Evolutionary conservation across 768 basidiomycete species (phyloP), one percentile per base, ranked within the genome.

Genomic region (Agaricus subrufescens): DNA sequence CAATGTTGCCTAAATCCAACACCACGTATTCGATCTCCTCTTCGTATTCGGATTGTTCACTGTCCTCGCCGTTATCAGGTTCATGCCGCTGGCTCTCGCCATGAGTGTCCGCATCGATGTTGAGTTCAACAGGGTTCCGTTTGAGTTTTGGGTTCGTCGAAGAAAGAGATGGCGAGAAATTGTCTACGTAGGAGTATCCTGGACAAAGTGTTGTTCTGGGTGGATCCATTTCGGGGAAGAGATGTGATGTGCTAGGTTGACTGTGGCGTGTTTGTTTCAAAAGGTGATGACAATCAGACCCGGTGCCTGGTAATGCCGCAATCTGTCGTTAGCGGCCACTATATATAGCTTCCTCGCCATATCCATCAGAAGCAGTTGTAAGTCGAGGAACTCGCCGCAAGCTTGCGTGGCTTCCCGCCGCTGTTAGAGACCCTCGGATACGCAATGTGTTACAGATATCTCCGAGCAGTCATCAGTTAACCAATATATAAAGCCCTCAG

Each of bases 11-110:
- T 1, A 93, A 72, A 65, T 92, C 91, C 19, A 93, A 74, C 0
- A 88, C 89, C 11, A 90, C 81, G 62, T 90, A 91, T 7, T 72
- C 73, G 3, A 86, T 80, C 57, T 82, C 83, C 56, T 83, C 82
- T 58, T 80, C 78, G 2, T 50, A 56, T 26, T 56, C 55, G 23
- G 77, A 75, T 19, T 77, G 71, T 57, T 86, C 78, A 61, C 89
- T 89, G 29, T 85, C 81, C 30, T 85, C 78, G 37, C 92, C 82
- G 0, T 84, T 74, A 38, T 8, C 11, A 11, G 34, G 34, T 3
- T 34, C 34, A 34, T 34, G 7, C 3, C 8, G 7, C 11, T 34
- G 8, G 11, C 34, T 34, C 34, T 34, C 5, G 34, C 34, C 34
- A 8, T 34, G 34, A 34, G 34, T 11, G 11, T 8, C 34, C 7